Evolutionary conservation across 768 basidiomycete genomes (phyloP).

Genomic region (Boletus insuetus): DNA sequence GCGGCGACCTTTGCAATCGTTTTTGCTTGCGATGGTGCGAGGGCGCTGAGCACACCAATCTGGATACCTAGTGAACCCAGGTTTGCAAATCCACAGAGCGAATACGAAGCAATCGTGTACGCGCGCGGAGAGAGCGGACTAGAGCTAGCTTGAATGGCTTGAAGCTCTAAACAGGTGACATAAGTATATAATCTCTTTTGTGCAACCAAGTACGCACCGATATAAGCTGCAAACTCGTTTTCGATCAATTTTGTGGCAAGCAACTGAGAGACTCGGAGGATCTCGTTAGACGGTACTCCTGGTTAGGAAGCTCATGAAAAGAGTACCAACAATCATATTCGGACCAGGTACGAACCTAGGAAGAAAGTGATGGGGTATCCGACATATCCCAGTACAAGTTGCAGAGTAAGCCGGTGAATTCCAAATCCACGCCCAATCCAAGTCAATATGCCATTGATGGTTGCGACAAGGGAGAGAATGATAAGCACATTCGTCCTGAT

Average conservation of each 20-base stretch:
- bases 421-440: constrained; percentile 89
- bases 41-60: constrained; percentile 68
- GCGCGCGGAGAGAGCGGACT: constrained; percentile 67
- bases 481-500: constrained; percentile 78
- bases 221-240: constrained; percentile 83
- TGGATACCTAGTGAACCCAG: constrained; percentile 85
- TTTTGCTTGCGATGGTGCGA: constrained; percentile 67
- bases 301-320: neutral
- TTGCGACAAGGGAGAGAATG: constrained; percentile 76
- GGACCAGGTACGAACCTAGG: constrained; percentile 36
- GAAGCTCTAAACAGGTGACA: constrained; percentile 28
- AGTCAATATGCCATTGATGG: constrained; percentile 80
- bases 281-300: constrained; percentile 79
- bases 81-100: constrained; percentile 90
- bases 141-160: constrained; percentile 44
- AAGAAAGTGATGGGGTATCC: constrained; percentile 88
- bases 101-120: constrained; percentile 81
- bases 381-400: constrained; percentile 82
- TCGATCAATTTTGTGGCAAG: constrained; percentile 86
- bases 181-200: neutral
- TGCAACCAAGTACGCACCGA: constrained; percentile 24
- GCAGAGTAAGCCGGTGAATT: constrained; percentile 76
- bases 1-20: constrained; percentile 67
- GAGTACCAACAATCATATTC: neutral
- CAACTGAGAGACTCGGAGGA: constrained; percentile 74